These are phyloP conservation scores for Ichthyophthirius multifiliis DNA, from an alignment of 169 alveolate genomes.

Conservation along the genomic window DNA sequence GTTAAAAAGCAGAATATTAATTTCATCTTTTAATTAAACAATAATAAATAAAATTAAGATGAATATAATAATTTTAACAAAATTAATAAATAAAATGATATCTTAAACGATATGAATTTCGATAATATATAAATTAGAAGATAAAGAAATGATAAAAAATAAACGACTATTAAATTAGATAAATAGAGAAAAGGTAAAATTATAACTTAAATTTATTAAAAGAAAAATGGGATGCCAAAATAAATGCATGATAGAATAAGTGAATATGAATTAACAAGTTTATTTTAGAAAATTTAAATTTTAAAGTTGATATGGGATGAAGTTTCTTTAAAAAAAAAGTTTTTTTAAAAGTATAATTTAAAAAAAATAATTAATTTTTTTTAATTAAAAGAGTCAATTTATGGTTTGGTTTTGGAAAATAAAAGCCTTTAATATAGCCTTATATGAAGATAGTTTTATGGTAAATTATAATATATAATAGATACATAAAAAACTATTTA, in stretches of 20 bases:
- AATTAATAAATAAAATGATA: too few relatives aligned
- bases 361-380: background rate
- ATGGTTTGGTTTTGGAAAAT: background rate
- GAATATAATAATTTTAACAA: too few relatives aligned
- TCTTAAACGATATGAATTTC: too few relatives aligned
- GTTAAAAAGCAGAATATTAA: too few relatives aligned
- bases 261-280: background rate
- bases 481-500: too few relatives aligned
- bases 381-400: background rate
- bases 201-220: background rate
- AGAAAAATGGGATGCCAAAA: background rate
- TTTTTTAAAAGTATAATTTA: background rate
- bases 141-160: too few relatives aligned
- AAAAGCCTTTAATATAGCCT: background rate
- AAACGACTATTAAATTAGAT: too few relatives aligned
- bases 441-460: background rate
- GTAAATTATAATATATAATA: too few relatives aligned
- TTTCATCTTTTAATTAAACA: too few relatives aligned
- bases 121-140: too few relatives aligned
- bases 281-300: background rate
- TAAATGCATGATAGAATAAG: background rate
- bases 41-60: too few relatives aligned
- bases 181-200: too few relatives aligned
- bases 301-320: background rate
- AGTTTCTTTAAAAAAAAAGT: background rate